phyloP scores from a whole-genome alignment of 2,329 filamentous ascomycete species.

The Colletotrichum graminicola region DNA sequence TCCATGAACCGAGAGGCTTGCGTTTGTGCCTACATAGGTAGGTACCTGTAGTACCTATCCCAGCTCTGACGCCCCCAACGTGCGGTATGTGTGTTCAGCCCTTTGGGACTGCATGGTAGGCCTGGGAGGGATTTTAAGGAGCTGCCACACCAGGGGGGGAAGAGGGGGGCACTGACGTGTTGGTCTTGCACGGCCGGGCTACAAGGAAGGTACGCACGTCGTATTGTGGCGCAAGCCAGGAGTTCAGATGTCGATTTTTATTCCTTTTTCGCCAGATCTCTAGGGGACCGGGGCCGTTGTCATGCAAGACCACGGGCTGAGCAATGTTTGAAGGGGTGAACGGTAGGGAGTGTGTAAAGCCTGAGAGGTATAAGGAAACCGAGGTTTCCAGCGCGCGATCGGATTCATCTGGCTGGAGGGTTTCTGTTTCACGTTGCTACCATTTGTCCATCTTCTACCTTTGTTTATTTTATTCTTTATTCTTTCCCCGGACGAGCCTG shows the following conservation, averaged over 20 bases:
- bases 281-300: conserved; percentile 6
- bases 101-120: background rate
- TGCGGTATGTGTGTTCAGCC: background rate
- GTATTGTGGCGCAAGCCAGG: conserved; percentile 11
- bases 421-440: background rate
- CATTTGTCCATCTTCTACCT: background rate
- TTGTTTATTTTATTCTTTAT: background rate
- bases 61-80: background rate
- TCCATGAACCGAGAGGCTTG: background rate
- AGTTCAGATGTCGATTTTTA: background rate
- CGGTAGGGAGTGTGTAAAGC: too few relatives aligned
- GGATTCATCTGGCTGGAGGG: background rate
- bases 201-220: background rate
- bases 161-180: background rate
- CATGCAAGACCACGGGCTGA: conserved; percentile 14
- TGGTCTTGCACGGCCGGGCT: background rate
- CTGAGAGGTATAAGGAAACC: conserved; percentile 21
- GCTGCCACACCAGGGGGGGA: background rate
- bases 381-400: background rate
- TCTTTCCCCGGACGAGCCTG: background rate
- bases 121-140: conserved; percentile 4
- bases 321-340: conserved; percentile 12
- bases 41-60: too few relatives aligned
- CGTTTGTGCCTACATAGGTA: background rate
- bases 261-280: background rate